Evolutionary conservation across 352 stramenopile species (phyloP), one percentile per base, ranked within the genome.

Genomic region (Phytophthora litchii): DNA sequence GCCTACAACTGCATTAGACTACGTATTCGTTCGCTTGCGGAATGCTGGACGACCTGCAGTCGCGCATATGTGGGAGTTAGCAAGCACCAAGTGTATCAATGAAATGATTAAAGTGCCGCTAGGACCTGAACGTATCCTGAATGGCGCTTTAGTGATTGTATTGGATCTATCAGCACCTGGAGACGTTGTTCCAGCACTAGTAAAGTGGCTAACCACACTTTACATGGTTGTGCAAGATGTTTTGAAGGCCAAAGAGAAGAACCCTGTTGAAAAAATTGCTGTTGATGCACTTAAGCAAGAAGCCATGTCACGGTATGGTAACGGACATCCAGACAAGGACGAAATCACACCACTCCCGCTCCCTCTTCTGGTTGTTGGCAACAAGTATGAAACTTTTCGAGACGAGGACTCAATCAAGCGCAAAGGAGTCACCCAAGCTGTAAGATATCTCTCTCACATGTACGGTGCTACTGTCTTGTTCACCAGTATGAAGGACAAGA

Each of bases 21-120:
- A 97, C 53, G 66, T 91, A 4, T 97, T 93, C 40, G 89, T 91
- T 44, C 85, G 89, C 3, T 68, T 90, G 19, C 94, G 91, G 60
- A 80, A 80, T 61, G 60, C 52, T 46, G 64, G 59, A 3, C 66
- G 54, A 34, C 56, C 62, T 20, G 61, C 60, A 25, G 84, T 98
- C 1, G 89, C 91, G 16, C 88, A 98, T 55, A 95, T 98, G 60
- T 97, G 91, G 92, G 92, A 98, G 68, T 82, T 98, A 27, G 91
- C 89, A 10, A 86, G 79, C 10, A 70, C 74, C 44, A 89, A 89
- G 38, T 91, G 80, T 38, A 66, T 97, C 14, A 76, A 67, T 6
- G 86, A 96, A 40, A 92, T 97, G 67, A 83, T 97, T 34, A 73
- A 76, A 54, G 80, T 97, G 14, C 88, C 89, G 2, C 76, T 97